phyloP scores from a whole-genome alignment of 495 filamentous ascomycete genomes.

The Tuber brumale region DNA sequence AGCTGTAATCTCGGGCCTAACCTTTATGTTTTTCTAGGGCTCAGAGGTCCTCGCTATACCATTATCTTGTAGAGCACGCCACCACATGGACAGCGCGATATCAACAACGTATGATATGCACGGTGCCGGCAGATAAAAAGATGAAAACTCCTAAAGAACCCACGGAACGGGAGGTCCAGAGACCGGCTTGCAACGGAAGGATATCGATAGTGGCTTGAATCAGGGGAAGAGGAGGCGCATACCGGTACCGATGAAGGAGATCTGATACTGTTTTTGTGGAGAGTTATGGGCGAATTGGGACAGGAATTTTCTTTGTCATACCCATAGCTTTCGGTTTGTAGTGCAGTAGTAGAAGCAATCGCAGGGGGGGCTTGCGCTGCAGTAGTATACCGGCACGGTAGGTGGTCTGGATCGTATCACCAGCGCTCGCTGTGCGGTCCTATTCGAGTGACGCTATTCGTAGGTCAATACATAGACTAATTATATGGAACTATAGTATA shows the following conservation, averaged over 20 bases:
- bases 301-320: background rate
- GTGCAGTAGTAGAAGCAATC: background rate
- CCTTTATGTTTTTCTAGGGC: background rate
- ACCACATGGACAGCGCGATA: background rate
- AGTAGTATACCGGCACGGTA: background rate
- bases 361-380: background rate
- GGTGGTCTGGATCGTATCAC: background rate
- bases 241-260: background rate
- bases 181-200: background rate
- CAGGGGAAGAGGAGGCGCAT: background rate
- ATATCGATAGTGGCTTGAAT: background rate
- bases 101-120: background rate
- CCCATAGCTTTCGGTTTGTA: background rate
- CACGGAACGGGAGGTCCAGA: background rate
- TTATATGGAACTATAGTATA: no score
- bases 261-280: background rate
- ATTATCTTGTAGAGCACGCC: background rate
- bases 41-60: background rate
- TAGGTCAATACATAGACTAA: background rate
- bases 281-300: background rate
- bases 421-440: background rate
- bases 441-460: background rate
- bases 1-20: background rate
- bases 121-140: background rate
- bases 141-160: background rate